Evolutionary conservation across 2,329 filamentous ascomycete genomes (phyloP), one percentile per base, ranked within the genome.

Genomic region (Xylaria sp.): DNA sequence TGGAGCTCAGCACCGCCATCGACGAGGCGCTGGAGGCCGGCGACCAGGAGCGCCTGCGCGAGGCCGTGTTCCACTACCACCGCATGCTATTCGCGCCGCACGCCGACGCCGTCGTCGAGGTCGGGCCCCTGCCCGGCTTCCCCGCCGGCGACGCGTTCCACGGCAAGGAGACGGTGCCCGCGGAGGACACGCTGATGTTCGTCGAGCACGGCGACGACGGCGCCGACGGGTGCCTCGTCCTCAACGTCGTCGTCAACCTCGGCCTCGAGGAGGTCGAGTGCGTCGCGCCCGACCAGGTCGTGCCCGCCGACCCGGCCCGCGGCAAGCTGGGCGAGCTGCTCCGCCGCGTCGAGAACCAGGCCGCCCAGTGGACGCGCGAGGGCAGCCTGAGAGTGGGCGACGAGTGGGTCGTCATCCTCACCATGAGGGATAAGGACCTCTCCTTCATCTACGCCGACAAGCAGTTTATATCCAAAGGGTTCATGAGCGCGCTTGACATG

Each of bases 121-220:
- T 52, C 19, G 58, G 60, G 19, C 52, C 56, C 22, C 44, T 63
- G 46, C 58, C 54, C 1, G 40, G 51, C 5, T 49, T 56, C 22
- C 56, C 54, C 20, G 42, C 49, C n/a, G 48, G 44, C 17, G 43
- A 58, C 44, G 44, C 45, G 19, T 22, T 45, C 24, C 44, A 45
- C 18, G 59, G 59, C 52, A 52, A 48, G 29, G 53, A 56, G 44
- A 37, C 39, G 20, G 54, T 63, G 7, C 53, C 60, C 2, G 29
- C 52, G 19, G 60, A 61, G 50, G 58, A 63, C 38, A 61, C 58
- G 37, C 21, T 56, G 41, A 42, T 59, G 34, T 54, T 57, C 40
- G 26, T 61, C 29, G 37, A 48, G n/a, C 41, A 53, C 38, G 26
- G 47, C 37, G 29, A 50, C 2, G 19, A 45, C 7, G 44, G 18